Evolutionary conservation across 495 filamentous ascomycete genomes (phyloP).

Genomic region (Neurospora sp.): DNA sequence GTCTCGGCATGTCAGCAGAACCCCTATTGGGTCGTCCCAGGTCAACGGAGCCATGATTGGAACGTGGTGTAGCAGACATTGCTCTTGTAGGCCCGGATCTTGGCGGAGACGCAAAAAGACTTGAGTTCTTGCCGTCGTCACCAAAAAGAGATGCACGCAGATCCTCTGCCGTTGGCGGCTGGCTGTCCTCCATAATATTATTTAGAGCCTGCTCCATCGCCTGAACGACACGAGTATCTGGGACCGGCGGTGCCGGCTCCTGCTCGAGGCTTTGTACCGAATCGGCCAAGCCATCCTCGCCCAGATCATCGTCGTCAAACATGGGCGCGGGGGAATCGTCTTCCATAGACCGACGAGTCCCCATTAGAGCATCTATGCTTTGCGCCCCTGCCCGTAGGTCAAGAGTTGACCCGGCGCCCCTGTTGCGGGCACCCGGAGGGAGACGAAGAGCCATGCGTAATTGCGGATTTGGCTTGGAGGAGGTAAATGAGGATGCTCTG

Average conservation of each 20-base stretch:
- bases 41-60: slow-evolving; percentile 48
- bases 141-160: slow-evolving; percentile 46
- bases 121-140: slow-evolving; percentile 38
- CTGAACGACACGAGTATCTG: slow-evolving; percentile 60
- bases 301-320: slow-evolving; percentile 47
- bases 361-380: neutral
- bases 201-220: slow-evolving; percentile 93
- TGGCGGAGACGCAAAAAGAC: slow-evolving; percentile 30
- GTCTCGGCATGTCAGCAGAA: slow-evolving; percentile 43
- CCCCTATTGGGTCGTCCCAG: slow-evolving; percentile 33
- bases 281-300: slow-evolving; percentile 40
- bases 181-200: slow-evolving; percentile 74
- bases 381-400: slow-evolving; percentile 23
- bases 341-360: slow-evolving; percentile 14
- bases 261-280: slow-evolving; percentile 46
- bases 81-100: slow-evolving; percentile 30
- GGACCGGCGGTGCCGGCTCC: slow-evolving; percentile 27
- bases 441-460: slow-evolving; percentile 29
- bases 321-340: slow-evolving; percentile 27
- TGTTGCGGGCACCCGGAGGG: slow-evolving; percentile 12
- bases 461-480: slow-evolving; percentile 29
- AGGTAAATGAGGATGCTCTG: slow-evolving; percentile 21
- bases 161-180: slow-evolving; percentile 52
- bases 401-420: slow-evolving; percentile 34
- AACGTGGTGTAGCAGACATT: slow-evolving; percentile 13